Evolutionary conservation across 2,329 filamentous ascomycete genomes (phyloP).

Genomic region (Neonectria sp.): DNA sequence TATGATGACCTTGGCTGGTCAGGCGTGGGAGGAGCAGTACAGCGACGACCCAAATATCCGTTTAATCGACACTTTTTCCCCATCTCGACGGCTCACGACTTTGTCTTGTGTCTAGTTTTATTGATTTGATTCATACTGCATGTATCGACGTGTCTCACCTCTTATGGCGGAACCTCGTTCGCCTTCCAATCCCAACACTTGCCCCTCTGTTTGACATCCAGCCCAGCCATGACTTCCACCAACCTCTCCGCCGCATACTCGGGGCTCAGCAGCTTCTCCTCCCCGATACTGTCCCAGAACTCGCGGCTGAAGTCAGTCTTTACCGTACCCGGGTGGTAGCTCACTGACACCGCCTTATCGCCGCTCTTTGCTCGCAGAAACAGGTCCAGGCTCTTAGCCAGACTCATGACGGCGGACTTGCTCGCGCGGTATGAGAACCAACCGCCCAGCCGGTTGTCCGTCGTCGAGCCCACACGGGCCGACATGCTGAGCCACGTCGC

Average conservation of each 20-base stretch:
- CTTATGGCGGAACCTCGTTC: constrained; percentile 60
- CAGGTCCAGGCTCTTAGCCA: constrained; percentile 81
- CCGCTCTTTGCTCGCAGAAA: constrained; percentile 71
- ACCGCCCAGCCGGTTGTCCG: constrained; percentile 81
- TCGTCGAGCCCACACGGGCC: constrained; percentile 81
- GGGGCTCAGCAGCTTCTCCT: constrained; percentile 75
- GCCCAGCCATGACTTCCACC: constrained; percentile 69
- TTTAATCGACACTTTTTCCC: constrained; percentile 38
- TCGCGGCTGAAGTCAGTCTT: constrained; percentile 80
- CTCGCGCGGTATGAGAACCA: constrained; percentile 88
- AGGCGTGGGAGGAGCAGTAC: constrained; percentile 34
- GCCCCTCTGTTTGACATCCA: constrained; percentile 68
- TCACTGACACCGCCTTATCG: constrained; percentile 76
- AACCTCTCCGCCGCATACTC: constrained; percentile 78
- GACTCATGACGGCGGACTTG: constrained; percentile 81
- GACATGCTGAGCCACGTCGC: constrained; percentile 83
- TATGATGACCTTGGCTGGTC: constrained; percentile 33
- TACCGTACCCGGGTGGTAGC: constrained; percentile 86
- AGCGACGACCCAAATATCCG: constrained; percentile 35
- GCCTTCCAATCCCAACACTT: constrained; percentile 80
- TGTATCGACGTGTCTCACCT: neutral
- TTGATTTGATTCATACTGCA: neutral
- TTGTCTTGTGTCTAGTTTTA: neutral
- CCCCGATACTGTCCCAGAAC: constrained; percentile 77
- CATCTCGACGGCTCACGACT: constrained; percentile 3